Evolutionary conservation across 345 rosid genomes (phyloP).

Genomic region (Moricandia arvensis): DNA sequence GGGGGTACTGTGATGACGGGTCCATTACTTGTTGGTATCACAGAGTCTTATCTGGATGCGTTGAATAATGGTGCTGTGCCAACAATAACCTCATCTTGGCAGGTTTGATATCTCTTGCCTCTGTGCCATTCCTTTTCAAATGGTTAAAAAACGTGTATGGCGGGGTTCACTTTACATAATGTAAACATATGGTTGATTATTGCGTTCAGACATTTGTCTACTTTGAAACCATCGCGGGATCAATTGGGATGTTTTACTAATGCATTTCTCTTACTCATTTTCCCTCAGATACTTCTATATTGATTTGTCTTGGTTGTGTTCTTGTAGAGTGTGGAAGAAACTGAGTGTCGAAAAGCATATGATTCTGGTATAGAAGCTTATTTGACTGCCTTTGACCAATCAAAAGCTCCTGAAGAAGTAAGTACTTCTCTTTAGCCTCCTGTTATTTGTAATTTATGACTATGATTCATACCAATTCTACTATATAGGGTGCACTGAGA

Average conservation of each 20-base stretch:
- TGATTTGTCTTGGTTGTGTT: constrained; percentile 2
- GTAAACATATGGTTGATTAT: not conserved
- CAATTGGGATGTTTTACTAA: not conserved
- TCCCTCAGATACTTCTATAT: not conserved
- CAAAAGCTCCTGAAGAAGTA: constrained; percentile 88
- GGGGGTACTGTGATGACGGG: constrained; percentile 92
- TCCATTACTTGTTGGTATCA: constrained; percentile 87
- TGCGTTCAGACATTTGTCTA: not conserved
- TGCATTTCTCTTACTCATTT: not conserved
- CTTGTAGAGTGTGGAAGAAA: constrained; percentile 94
- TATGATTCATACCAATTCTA: constrained; percentile 35
- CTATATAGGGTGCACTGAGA: constrained; percentile 65
- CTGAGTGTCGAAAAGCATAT: constrained; percentile 88
- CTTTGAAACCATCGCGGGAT: not conserved
- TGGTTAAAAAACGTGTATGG: not conserved
- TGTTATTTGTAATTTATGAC: constrained; percentile 14
- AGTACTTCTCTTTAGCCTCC: constrained; percentile 26
- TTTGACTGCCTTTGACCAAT: constrained; percentile 63
- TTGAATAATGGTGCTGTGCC: constrained; percentile 98
- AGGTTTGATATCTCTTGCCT: constrained; percentile 53
- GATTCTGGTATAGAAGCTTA: constrained; percentile 76
- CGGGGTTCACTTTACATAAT: not conserved
- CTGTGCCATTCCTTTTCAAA: not conserved
- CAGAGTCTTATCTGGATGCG: constrained; percentile 87
- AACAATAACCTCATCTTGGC: constrained; percentile 96